A percentile compares a stretch with the other conserved stretches of the same genome.
phyloP scores from a whole-genome alignment of 164 flowering plant species.

The Stephania japonica region DNA sequence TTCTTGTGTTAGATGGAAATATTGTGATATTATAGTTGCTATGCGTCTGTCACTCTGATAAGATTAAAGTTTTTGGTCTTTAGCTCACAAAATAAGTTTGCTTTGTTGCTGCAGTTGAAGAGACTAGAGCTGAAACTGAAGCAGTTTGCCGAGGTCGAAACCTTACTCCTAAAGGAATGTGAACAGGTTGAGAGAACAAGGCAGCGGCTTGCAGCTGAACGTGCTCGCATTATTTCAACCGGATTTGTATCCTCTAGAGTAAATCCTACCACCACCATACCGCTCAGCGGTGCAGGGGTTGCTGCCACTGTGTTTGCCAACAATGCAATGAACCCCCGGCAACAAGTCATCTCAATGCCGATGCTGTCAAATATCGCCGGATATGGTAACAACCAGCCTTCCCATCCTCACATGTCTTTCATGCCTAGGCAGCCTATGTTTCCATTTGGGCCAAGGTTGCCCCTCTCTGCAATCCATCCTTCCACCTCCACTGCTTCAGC shows the following conservation, averaged over 20 bases:
- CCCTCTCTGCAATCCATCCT: constrained; percentile 65
- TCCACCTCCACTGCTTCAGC: constrained; percentile 40
- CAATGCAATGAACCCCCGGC: constrained; percentile 40
- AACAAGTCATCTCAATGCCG: constrained; percentile 41
- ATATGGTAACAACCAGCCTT: constrained; percentile 41
- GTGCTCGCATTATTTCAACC: constrained; percentile 48
- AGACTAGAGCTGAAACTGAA: constrained; percentile 89
- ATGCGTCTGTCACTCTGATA: not conserved
- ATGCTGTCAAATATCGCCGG: constrained; percentile 53
- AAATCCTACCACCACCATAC: constrained; percentile 20
- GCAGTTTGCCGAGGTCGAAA: constrained; percentile 93
- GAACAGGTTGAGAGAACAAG: constrained; percentile 84
- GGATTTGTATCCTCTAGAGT: constrained; percentile 45
- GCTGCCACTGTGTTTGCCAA: constrained; percentile 32
- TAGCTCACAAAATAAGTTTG: not conserved
- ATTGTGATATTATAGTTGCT: not conserved
- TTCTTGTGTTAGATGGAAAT: not conserved
- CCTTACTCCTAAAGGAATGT: constrained; percentile 78
- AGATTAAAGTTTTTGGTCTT: too few relatives aligned
- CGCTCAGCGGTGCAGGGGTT: constrained; percentile 20
- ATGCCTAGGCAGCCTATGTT: constrained; percentile 70
- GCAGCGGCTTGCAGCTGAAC: constrained; percentile 72
- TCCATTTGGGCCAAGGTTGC: constrained; percentile 66
- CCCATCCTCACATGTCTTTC: constrained; percentile 68
- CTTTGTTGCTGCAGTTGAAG: constrained; percentile 51